Base-by-base conservation (phyloP, 2,329 filamentous ascomycete species). In the Gliomastix tumulicola region DNA sequence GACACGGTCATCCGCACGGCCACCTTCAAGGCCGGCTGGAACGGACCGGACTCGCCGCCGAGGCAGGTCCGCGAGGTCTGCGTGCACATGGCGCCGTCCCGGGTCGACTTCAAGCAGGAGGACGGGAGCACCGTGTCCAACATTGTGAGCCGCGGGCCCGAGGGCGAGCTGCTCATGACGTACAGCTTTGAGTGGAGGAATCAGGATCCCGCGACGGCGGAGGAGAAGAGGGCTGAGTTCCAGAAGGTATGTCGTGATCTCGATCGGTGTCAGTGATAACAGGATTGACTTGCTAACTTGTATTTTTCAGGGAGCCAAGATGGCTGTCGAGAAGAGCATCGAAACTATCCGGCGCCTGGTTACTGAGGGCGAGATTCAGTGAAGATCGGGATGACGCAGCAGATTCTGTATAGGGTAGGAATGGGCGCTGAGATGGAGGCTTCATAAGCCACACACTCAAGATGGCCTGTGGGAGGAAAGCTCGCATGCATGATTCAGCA, bases 101-200 rank as follows among this genome's bases (percentile, higher is more conserved):
- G 57, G 7, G 46, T 61, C 23, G 54, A 56, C 28, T 63, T 60
- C 37, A 41, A 43, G 10, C 57, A 60, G 23, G 49, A 53, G n/a
- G 57, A 59, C 30, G 60, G 60, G 3, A 60, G 54, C 40, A 54
- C 47, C 4, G 48, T 60, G 34, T 50, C 49, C 34, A 62, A 62
- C 23, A 41, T 62, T 11, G 46, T 62, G 5, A 56, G 55, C 41
- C 39, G 32, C 6, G 53, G 53, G 0, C 37, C 44, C 3, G 49
- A 49, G 6, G 57, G 49, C 0, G 51, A 53, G 11, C 32, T 62
- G 30, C 20, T 56, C 4, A 45, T 63, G 49, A 63, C 54, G 15
- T 63, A 55, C 31, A 45, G 48, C 5, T 63, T 63, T 36, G 56
- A 54, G 44, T 61, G 57, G 59, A 43, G 48, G 20, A 53, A 59